phyloP scores from a whole-genome alignment of 345 rosid genomes.

The Eucalyptus albens region DNA sequence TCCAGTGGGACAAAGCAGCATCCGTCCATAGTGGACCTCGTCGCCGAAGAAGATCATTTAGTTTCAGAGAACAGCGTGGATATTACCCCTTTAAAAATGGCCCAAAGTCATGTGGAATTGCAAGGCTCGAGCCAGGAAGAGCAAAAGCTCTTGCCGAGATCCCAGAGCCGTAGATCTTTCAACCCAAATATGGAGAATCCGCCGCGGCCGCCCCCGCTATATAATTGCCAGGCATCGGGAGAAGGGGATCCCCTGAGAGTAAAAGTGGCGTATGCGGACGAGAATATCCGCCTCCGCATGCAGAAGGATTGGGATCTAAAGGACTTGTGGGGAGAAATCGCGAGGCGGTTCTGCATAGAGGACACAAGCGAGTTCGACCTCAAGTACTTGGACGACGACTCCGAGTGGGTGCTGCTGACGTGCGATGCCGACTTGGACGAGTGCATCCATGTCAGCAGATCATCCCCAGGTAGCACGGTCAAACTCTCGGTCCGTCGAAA shows the following conservation, averaged over 20 bases:
- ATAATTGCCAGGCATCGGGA: constrained; percentile 6
- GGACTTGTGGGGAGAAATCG: constrained; percentile 55
- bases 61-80: constrained; percentile 8
- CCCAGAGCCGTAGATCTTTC: constrained; percentile 26
- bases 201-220: background rate
- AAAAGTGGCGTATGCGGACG: constrained; percentile 52
- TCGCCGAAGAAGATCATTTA: constrained; percentile 5
- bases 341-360: constrained; percentile 51
- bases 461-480: constrained; percentile 37
- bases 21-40: constrained; percentile 7
- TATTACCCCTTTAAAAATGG: constrained; percentile 11
- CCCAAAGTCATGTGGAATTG: constrained; percentile 32
- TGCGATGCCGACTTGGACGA: constrained; percentile 89
- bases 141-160: constrained; percentile 19
- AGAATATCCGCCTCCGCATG: constrained; percentile 61
- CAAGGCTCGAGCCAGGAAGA: constrained; percentile 29
- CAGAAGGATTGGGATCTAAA: constrained; percentile 26
- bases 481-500: constrained; percentile 44
- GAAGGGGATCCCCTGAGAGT: constrained; percentile 42
- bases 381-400: constrained; percentile 89
- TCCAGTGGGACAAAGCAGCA: constrained; percentile 48
- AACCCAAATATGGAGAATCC: constrained; percentile 10
- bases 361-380: constrained; percentile 46
- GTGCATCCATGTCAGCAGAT: constrained; percentile 52
- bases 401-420: constrained; percentile 84